Conservation (phyloP, 2,329 filamentous ascomycete genomes). For the Ampelomyces quisqualis region DNA sequence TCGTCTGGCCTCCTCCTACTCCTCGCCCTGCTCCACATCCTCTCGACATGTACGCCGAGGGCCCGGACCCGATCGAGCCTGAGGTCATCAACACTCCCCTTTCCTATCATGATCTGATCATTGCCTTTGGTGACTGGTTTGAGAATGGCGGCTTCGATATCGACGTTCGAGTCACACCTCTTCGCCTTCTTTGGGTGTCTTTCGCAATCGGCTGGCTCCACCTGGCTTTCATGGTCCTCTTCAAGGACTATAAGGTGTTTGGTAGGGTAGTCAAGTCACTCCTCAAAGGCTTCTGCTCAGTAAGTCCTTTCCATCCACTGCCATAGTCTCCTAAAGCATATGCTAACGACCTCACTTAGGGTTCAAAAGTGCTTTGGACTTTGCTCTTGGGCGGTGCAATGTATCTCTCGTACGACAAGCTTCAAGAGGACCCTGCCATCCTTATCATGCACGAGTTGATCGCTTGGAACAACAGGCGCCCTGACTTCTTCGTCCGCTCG, state of each 20-base stretch:
- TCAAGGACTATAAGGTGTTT: too few species aligned
- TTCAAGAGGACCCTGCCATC: not conserved
- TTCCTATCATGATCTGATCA: not conserved
- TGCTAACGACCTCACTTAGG: too few species aligned
- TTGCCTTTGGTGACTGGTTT: not conserved
- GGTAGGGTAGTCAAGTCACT: too few species aligned
- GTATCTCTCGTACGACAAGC: not conserved
- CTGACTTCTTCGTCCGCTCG: not conserved
- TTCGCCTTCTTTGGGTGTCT: not conserved
- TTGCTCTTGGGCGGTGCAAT: not conserved
- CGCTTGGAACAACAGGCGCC: not conserved
- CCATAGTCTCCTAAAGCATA: too few species aligned
- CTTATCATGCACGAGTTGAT: not conserved
- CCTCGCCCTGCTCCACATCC: not conserved
- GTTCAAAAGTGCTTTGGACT: constrained; percentile 1
- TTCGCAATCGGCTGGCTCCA: not conserved
- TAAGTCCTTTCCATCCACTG: too few species aligned
- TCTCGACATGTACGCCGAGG: too few species aligned
- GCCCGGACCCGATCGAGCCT: not conserved
- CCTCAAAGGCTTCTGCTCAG: too few species aligned
- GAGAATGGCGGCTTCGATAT: not conserved
- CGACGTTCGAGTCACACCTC: not conserved
- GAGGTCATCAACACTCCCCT: not conserved
- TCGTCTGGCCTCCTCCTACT: not conserved
- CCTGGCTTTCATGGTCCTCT: not conserved